These are phyloP conservation scores for Pecoramyces ruminantium DNA, from an alignment of 192 early-diverging fungal species.

Conservation along the genomic window DNA sequence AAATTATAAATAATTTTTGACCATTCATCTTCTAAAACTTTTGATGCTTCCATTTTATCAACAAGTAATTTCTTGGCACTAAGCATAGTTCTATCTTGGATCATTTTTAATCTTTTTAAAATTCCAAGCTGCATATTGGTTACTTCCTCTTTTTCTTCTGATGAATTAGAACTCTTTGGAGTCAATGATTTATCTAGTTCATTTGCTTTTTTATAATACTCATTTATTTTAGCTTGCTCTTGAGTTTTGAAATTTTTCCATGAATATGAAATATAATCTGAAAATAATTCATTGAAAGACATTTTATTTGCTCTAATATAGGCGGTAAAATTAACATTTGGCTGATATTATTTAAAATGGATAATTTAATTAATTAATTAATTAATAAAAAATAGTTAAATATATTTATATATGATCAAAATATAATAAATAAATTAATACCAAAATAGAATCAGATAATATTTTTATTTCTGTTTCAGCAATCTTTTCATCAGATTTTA, in stretches of 20 bases:
- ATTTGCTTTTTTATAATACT: background rate
- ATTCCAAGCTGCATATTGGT: background rate
- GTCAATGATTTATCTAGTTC: background rate
- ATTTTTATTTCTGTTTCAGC: background rate
- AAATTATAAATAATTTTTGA: background rate
- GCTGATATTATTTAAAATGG: too few relatives aligned
- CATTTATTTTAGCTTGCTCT: background rate
- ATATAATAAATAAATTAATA: background rate
- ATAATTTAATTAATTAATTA: too few relatives aligned
- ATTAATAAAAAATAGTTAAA: too few relatives aligned
- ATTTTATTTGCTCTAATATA: background rate
- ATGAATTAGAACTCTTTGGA: background rate
- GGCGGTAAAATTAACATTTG: background rate
- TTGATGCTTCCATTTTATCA: background rate
- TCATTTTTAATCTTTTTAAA: background rate
- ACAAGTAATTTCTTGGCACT: background rate
- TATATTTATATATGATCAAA: too few relatives aligned
- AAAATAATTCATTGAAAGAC: background rate
- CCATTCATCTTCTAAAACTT: background rate
- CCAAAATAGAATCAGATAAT: background rate
- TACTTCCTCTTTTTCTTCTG: background rate
- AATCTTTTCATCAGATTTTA: background rate
- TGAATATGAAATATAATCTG: background rate
- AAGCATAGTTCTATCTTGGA: background rate
- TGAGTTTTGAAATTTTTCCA: background rate